phyloP scores from a whole-genome alignment of 2,329 filamentous ascomycete genomes.

The Cordyceps fumosorosea region DNA sequence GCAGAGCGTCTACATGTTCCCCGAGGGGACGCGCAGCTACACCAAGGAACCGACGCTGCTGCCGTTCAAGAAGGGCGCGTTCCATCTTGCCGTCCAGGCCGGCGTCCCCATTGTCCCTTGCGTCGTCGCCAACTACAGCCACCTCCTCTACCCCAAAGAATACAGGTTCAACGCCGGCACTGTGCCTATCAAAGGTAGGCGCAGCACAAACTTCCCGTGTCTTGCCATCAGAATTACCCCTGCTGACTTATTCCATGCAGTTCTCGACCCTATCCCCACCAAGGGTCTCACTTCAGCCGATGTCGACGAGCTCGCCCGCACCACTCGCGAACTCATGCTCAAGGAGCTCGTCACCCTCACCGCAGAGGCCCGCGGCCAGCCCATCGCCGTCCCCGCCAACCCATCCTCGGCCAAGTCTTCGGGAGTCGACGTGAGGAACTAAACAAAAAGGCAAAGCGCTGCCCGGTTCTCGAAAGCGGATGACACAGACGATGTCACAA shows the following conservation, averaged over 20 bases:
- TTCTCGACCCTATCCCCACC: slow-evolving; percentile 76
- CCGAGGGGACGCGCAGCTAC: slow-evolving; percentile 91
- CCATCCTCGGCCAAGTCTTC: slow-evolving; percentile 19
- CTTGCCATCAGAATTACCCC: neutral
- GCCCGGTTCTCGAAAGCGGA: neutral
- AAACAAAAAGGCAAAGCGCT: neutral
- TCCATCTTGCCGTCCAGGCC: slow-evolving; percentile 90
- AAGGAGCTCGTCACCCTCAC: slow-evolving; percentile 53
- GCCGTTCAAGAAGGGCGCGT: slow-evolving; percentile 98
- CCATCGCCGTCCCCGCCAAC: slow-evolving; percentile 25
- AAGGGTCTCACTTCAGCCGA: slow-evolving; percentile 65
- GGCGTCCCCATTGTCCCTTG: slow-evolving; percentile 88
- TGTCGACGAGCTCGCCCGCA: slow-evolving; percentile 64
- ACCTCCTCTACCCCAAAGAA: slow-evolving; percentile 59
- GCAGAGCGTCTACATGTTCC: slow-evolving; percentile 81
- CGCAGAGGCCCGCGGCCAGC: slow-evolving; percentile 40
- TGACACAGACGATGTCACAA: neutral
- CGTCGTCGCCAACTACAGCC: slow-evolving; percentile 72
- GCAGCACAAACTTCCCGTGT: neutral
- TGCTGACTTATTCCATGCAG: slow-evolving; percentile 32
- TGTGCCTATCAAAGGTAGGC: slow-evolving; percentile 68
- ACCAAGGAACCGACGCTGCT: slow-evolving; percentile 71
- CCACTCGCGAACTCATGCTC: slow-evolving; percentile 70
- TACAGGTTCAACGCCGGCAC: slow-evolving; percentile 59
- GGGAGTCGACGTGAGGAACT: slow-evolving; percentile 22